Percentiles rank a stretch among this genome's conserved stretches.
These are phyloP conservation scores for Phyllosticta citrichinensis DNA, from an alignment of 2,329 filamentous ascomycete genomes.

Conservation along the genomic window DNA sequence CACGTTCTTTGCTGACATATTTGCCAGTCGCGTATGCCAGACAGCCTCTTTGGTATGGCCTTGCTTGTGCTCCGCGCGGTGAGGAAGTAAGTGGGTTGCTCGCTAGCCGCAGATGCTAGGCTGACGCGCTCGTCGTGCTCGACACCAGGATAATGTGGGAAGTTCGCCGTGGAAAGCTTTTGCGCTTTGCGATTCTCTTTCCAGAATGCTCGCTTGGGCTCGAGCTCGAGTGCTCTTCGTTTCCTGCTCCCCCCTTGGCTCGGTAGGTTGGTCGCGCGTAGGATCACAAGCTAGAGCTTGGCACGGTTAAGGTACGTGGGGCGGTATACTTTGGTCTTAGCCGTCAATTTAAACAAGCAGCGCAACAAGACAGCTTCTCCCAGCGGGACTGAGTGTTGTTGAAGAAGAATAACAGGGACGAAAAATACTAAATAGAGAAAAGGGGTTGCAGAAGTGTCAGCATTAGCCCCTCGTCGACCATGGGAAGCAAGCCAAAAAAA, in stretches of 20 bases:
- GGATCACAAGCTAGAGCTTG: not conserved
- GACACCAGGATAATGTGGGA: not conserved
- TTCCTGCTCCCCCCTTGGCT: not conserved
- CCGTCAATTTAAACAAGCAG: too few species aligned
- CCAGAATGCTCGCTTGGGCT: not conserved
- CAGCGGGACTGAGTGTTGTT: not conserved
- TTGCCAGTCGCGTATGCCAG: conserved; percentile 10
- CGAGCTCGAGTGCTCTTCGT: not conserved
- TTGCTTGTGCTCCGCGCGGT: not conserved
- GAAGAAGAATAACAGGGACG: not conserved
- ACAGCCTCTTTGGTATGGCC: not conserved
- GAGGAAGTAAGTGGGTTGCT: not conserved
- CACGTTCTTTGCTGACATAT: conserved; percentile 51
- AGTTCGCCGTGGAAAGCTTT: not conserved
- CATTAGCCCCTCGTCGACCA: not conserved
- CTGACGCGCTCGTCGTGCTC: not conserved
- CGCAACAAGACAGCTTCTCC: too few species aligned
- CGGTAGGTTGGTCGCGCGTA: not conserved
- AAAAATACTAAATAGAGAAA: not conserved
- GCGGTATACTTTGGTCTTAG: too few species aligned
- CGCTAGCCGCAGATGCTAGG: not conserved
- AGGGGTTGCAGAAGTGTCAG: not conserved
- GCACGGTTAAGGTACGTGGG: too few species aligned
- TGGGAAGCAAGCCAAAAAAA: not conserved
- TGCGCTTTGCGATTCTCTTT: not conserved